phyloP scores from a whole-genome alignment of 1,284 basidiomycete genomes.

The Salmacisia buchloeana region DNA sequence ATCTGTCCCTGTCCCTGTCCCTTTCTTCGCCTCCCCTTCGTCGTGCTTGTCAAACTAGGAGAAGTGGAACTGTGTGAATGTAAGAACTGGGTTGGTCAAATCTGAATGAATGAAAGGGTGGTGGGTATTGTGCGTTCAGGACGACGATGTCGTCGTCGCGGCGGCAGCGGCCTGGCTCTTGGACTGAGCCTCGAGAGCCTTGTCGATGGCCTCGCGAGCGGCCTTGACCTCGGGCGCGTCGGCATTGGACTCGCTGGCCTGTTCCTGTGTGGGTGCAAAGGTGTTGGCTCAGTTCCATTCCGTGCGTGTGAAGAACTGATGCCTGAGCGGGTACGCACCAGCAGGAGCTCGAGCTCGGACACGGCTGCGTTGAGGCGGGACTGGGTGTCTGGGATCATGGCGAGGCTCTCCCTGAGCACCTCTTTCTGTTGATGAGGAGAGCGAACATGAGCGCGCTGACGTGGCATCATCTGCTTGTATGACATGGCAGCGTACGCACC shows the following conservation, averaged over 20 bases:
- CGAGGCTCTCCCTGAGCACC: background rate
- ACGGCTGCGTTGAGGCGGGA: background rate
- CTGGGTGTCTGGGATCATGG: constrained; percentile 3
- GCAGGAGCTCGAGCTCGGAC: constrained; percentile 1
- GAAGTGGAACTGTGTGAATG: background rate
- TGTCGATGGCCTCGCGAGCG: background rate
- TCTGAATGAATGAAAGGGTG: background rate
- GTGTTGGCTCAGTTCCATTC: too few relatives aligned
- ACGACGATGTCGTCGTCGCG: too few relatives aligned
- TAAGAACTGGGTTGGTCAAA: background rate
- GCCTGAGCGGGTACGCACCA: too few relatives aligned
- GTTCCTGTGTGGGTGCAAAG: too few relatives aligned
- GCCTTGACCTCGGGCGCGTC: background rate
- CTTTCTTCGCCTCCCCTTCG: background rate
- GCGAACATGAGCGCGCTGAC: background rate
- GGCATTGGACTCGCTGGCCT: background rate
- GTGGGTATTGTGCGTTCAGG: too few relatives aligned
- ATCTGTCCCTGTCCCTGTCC: background rate
- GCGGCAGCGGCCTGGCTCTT: background rate
- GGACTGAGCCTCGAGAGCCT: background rate
- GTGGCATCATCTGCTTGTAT: background rate
- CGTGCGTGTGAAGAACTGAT: too few relatives aligned
- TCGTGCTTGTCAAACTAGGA: too few relatives aligned
- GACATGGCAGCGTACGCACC: background rate
- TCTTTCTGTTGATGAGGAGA: background rate